Percentiles rank a stretch among this genome's conserved stretches.
These are phyloP conservation scores for Rhizopogon rudus DNA, from an alignment of 768 basidiomycete genomes.

Conservation along the genomic window DNA sequence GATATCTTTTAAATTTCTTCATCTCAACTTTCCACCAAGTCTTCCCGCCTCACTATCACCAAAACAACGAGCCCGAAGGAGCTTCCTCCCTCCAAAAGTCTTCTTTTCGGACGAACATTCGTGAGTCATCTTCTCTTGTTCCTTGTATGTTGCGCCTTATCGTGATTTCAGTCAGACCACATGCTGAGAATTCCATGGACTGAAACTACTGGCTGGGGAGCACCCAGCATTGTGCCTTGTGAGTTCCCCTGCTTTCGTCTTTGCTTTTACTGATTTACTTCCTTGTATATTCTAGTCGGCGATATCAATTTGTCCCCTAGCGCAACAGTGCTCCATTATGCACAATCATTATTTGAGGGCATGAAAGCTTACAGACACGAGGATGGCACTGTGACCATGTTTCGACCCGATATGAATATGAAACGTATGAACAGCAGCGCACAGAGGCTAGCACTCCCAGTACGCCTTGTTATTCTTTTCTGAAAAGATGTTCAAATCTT, in stretches of 20 bases:
- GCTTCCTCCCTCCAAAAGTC: conserved; percentile 57
- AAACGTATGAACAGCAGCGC: conserved; percentile 85
- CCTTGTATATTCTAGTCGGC: conserved; percentile 14
- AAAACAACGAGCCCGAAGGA: conserved; percentile 49
- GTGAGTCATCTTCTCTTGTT: conserved; percentile 35
- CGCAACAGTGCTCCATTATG: conserved; percentile 87
- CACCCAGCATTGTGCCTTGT: conserved; percentile 83
- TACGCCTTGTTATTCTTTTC: conserved; percentile 27
- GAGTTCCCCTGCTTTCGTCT: conserved; percentile 23
- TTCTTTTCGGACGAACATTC: conserved; percentile 85
- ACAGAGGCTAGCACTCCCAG: conserved; percentile 68
- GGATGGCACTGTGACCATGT: conserved; percentile 71
- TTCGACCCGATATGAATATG: conserved; percentile 93
- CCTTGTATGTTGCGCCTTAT: conserved; percentile 7
- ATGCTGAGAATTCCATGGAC: conserved; percentile 82
- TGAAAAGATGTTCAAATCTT: conserved; percentile 3
- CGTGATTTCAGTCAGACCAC: conserved; percentile 62
- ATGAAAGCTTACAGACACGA: conserved; percentile 83
- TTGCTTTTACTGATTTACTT: conserved; percentile 3
- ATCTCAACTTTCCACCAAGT: conserved; percentile 29
- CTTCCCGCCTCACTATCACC: conserved; percentile 45
- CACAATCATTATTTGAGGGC: conserved; percentile 88
- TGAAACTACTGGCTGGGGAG: conserved; percentile 69
- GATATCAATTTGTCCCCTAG: conserved; percentile 18
- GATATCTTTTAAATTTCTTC: background rate